Base-by-base conservation (phyloP, 73 alveolate genomes). In the Paramecium tetraurelia region DNA sequence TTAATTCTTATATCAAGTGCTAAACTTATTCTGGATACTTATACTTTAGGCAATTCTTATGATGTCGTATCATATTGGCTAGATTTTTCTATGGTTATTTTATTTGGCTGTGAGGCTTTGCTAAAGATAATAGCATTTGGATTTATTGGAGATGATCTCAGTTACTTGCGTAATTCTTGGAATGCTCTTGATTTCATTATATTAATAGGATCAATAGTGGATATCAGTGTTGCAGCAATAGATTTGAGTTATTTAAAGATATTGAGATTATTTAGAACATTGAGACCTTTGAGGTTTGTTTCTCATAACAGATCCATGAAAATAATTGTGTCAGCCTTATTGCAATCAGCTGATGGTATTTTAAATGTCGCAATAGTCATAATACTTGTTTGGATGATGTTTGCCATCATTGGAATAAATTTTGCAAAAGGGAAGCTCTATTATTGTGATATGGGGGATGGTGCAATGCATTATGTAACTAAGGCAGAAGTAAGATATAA, bases 91-190 rank as follows among this genome's bases (percentile, higher is more conserved):
- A 97, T 98, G 90, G 96, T 97, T 57, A 58, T 94, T 3, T 50
- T 97, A 50, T 98, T 98, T 92, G 68, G 97, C 22, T 72, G 94
- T 5, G 99, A 98, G 89, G 93, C 95, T 18, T 72, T 93, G 53
- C 50, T 96, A 36, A 97, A 98, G 92, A 44, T 95, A 3, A 95
- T 98, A 72, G 97, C 99, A 75, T 93, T 71, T 69, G 99, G 99
- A 11, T 95, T 98, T 77, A 93, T 96, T n/a, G 57, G 94, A 59
- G 98, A 96, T 76, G 96, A 96, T 22, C 58, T 92, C 4, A 76
- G 98, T 24, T 98, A 98, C 92, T 88, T 98, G 36, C 83, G 97
- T 85, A 99, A 98, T 92, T 93, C 96, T 80, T 98, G 99, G 99
- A 96, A 96, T 93, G 63, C 89, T 83, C 86, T 98, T 36, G 99